These are phyloP conservation scores for Kwoniella sp. DNA, from an alignment of 768 basidiomycete genomes.

Conservation along the genomic window DNA sequence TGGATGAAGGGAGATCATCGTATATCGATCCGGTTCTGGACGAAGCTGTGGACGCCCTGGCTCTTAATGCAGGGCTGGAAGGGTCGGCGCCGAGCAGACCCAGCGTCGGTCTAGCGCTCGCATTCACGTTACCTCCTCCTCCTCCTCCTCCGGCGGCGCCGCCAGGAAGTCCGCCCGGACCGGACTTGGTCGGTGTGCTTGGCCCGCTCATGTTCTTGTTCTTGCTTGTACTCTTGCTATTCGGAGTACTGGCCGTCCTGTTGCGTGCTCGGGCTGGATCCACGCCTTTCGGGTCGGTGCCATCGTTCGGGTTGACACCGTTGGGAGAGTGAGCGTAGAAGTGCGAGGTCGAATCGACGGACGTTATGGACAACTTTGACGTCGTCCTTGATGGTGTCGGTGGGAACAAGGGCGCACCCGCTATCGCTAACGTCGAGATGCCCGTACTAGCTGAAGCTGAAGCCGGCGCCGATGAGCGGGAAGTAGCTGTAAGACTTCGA, in stretches of 20 bases:
- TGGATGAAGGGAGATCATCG: slow-evolving; percentile 3
- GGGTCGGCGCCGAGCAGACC: background rate
- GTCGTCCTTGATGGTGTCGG: slow-evolving; percentile 35
- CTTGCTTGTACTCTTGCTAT: background rate
- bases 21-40: slow-evolving; percentile 7
- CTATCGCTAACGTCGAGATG: no score
- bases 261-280: no score
- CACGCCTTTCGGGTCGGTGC: no score
- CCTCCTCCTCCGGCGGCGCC: background rate
- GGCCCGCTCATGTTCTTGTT: background rate
- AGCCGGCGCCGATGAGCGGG: no score
- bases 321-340: background rate
- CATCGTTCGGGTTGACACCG: background rate
- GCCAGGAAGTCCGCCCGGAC: no score
- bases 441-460: background rate
- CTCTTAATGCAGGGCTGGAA: slow-evolving; percentile 1
- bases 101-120: no score
- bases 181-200: background rate
- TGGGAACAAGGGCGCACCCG: slow-evolving; percentile 19
- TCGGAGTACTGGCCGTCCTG: no score
- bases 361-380: slow-evolving; percentile 33
- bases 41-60: slow-evolving; percentile 7
- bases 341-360: slow-evolving; percentile 21
- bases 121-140: background rate
- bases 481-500: background rate